Percentiles rank a stretch among this genome's conserved stretches.
These are phyloP conservation scores for Monosiga brevicollis DNA, from an alignment of 78 protist genomes.

Conservation along the genomic window DNA sequence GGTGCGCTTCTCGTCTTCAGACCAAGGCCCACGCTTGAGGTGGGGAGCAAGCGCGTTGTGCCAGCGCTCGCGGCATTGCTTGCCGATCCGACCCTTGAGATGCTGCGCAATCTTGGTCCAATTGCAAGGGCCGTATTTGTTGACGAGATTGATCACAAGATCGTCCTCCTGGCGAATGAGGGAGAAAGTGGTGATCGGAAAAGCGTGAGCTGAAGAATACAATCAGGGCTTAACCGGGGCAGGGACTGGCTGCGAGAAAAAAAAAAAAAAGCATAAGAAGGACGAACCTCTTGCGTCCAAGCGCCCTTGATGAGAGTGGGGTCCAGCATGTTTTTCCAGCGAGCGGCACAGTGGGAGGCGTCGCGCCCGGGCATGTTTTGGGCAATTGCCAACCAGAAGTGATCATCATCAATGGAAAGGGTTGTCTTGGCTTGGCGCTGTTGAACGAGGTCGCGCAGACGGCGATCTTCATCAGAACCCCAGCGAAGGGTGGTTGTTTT, in stretches of 20 bases:
- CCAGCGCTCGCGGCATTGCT: neutral
- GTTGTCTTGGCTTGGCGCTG: too few species aligned
- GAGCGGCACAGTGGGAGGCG: neutral
- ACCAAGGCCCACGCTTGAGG: conserved; percentile 62
- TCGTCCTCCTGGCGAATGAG: too few species aligned
- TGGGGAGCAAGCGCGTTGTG: conserved; percentile 76
- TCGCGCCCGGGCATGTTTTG: neutral
- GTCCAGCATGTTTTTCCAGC: neutral
- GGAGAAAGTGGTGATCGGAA: too few species aligned
- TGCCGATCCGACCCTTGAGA: neutral
- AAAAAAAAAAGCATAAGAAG: too few species aligned
- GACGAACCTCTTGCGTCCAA: neutral
- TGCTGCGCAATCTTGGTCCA: neutral
- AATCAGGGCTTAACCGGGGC: too few species aligned
- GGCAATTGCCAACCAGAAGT: conserved; percentile 7
- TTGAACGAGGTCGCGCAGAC: too few species aligned
- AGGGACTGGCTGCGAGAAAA: too few species aligned
- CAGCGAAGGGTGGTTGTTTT: too few species aligned
- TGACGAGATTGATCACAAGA: neutral
- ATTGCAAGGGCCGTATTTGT: neutral
- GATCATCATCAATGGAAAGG: too few species aligned
- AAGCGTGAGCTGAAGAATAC: too few species aligned
- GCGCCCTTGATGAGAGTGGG: neutral
- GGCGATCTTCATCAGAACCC: too few species aligned
- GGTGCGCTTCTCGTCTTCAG: conserved; percentile 71